These are phyloP conservation scores for Meyerozyma smithsonii DNA, from an alignment of 1,139 yeast genomes.

Conservation along the genomic window DNA sequence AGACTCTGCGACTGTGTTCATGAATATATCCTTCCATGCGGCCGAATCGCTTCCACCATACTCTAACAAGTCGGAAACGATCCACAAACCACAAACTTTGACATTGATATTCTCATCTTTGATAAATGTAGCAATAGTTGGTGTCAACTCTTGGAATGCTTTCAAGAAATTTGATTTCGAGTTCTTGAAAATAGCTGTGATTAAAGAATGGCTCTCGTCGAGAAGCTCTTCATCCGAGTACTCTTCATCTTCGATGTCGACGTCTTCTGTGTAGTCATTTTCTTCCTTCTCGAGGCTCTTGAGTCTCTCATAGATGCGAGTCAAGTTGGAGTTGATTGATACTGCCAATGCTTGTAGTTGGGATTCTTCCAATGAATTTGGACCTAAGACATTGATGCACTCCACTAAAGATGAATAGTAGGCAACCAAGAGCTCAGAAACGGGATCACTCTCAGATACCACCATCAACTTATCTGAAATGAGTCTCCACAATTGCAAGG, in stretches of 20 bases:
- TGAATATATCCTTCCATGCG: constrained; percentile 59
- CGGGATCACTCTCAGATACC: constrained; percentile 72
- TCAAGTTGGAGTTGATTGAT: constrained; percentile 57
- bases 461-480: constrained; percentile 66
- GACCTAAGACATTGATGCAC: constrained; percentile 64
- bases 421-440: constrained; percentile 75
- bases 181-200: constrained; percentile 70
- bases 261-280: constrained; percentile 66
- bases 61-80: constrained; percentile 77
- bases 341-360: constrained; percentile 58
- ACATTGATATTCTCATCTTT: constrained; percentile 64
- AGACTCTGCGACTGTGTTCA: constrained; percentile 59
- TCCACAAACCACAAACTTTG: constrained; percentile 75
- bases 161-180: constrained; percentile 56
- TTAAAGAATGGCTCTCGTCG: constrained; percentile 77
- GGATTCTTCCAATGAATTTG: constrained; percentile 49
- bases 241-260: constrained; percentile 77
- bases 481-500: constrained; percentile 66
- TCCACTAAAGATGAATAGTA: constrained; percentile 72
- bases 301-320: constrained; percentile 68
- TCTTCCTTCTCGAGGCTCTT: constrained; percentile 65
- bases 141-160: constrained; percentile 56
- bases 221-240: constrained; percentile 85
- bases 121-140: constrained; percentile 51
- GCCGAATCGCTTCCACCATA: constrained; percentile 67